Conservation (phyloP, 1,284 basidiomycete genomes). For the Gastroboletus turbinatus region DNA sequence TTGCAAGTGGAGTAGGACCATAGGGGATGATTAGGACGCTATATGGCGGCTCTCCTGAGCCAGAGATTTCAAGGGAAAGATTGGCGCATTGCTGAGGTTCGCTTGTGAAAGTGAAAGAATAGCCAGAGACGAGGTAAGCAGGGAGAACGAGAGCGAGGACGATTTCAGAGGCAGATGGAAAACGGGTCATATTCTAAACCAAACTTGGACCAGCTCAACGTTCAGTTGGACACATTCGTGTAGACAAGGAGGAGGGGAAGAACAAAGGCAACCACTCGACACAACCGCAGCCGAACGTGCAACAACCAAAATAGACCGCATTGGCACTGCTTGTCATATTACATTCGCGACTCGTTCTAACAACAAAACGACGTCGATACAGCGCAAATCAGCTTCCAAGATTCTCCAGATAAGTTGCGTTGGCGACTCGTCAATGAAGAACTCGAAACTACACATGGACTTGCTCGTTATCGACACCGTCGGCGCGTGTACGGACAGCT, state of each 20-base stretch:
- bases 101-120: constrained; percentile 58
- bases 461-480: background rate
- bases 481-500: background rate
- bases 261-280: background rate
- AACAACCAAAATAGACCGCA: background rate
- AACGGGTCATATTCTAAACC: constrained; percentile 15
- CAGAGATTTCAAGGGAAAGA: constrained; percentile 52
- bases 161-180: background rate
- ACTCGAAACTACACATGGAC: background rate
- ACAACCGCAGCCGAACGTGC: background rate
- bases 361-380: background rate
- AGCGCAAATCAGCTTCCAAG: constrained; percentile 14
- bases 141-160: constrained; percentile 17
- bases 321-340: background rate
- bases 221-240: constrained; percentile 13
- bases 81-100: constrained; percentile 64
- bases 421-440: background rate
- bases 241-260: background rate
- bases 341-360: background rate
- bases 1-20: constrained; percentile 58
- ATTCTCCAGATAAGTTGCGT: background rate
- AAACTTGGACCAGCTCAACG: background rate
- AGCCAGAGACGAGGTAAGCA: constrained; percentile 29
- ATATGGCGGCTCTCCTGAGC: constrained; percentile 61
- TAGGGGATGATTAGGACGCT: constrained; percentile 62